Evolutionary conservation across 2,329 filamentous ascomycete species (phyloP).

Genomic region (Trichoderma asperellum): DNA sequence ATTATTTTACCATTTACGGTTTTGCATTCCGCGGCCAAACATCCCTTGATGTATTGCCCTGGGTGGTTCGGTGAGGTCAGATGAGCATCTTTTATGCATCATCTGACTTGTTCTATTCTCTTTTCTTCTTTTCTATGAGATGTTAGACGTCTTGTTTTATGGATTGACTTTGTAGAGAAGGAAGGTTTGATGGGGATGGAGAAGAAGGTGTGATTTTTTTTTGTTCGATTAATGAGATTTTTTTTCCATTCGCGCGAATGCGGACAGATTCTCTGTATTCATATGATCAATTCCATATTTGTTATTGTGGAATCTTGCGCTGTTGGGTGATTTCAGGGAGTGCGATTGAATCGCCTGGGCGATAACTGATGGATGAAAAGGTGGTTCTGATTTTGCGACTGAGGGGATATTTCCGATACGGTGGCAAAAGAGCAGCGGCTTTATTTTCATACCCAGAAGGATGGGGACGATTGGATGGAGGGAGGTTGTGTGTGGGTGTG

Average conservation of each 20-base stretch:
- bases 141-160: conserved; percentile 31
- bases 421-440: not conserved
- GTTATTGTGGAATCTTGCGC: conserved; percentile 14
- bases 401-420: not conserved
- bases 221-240: conserved; percentile 34
- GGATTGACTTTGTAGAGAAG: conserved; percentile 32
- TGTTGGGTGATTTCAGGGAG: not conserved
- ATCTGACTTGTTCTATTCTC: conserved; percentile 14
- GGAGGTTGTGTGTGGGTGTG: not conserved
- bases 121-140: conserved; percentile 31
- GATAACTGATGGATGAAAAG: conserved; percentile 1
- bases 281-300: conserved; percentile 15
- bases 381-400: not conserved
- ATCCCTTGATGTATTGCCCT: not conserved
- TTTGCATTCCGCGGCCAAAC: conserved; percentile 27
- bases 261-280: conserved; percentile 20
- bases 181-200: conserved; percentile 3
- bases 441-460: not conserved
- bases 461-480: not conserved
- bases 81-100: conserved; percentile 4
- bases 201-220: conserved; percentile 27
- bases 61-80: not conserved
- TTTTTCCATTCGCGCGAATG: conserved; percentile 20
- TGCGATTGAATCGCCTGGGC: not conserved
- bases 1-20: conserved; percentile 28